These are phyloP conservation scores for Knoxia roxburghii DNA, from an alignment of 257 asterid genomes.

Conservation along the genomic window DNA sequence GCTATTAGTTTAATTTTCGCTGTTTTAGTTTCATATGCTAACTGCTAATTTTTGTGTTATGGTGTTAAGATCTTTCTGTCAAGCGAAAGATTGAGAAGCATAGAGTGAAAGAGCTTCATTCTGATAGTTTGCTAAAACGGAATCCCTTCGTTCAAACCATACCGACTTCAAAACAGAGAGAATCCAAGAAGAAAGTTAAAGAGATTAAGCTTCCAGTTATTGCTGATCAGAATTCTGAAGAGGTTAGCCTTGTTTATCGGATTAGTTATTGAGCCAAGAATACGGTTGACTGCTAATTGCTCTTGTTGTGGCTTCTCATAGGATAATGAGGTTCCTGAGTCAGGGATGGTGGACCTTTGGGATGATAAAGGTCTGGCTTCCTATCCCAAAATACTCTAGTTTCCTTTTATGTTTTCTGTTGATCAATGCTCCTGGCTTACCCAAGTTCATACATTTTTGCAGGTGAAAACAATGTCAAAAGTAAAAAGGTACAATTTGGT, in stretches of 20 bases:
- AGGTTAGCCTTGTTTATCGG: conserved; percentile 30
- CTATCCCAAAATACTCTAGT: neutral
- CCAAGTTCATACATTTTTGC: conserved; percentile 21
- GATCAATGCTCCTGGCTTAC: neutral
- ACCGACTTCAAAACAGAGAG: conserved; percentile 67
- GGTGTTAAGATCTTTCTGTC: conserved; percentile 64
- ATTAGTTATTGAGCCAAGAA: neutral
- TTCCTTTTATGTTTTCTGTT: neutral
- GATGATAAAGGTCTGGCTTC: conserved; percentile 40
- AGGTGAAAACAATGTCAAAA: conserved; percentile 46
- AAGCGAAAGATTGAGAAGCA: conserved; percentile 82
- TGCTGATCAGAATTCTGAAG: conserved; percentile 24
- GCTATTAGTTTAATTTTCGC: neutral
- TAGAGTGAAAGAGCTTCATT: conserved; percentile 64
- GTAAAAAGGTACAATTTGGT: conserved; percentile 44
- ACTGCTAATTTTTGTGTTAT: neutral
- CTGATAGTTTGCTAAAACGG: conserved; percentile 71
- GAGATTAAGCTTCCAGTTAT: conserved; percentile 26
- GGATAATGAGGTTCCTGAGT: conserved; percentile 39
- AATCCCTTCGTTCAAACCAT: conserved; percentile 68
- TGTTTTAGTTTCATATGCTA: neutral
- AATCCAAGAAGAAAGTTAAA: conserved; percentile 44
- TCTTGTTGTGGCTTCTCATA: conserved; percentile 16
- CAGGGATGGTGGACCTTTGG: conserved; percentile 65
- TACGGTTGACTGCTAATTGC: neutral